Percentiles rank a stretch among this genome's conserved stretches.
Evolutionary conservation across 2,329 filamentous ascomycete genomes (phyloP).

Genomic region (Uncinocarpus reesii): DNA sequence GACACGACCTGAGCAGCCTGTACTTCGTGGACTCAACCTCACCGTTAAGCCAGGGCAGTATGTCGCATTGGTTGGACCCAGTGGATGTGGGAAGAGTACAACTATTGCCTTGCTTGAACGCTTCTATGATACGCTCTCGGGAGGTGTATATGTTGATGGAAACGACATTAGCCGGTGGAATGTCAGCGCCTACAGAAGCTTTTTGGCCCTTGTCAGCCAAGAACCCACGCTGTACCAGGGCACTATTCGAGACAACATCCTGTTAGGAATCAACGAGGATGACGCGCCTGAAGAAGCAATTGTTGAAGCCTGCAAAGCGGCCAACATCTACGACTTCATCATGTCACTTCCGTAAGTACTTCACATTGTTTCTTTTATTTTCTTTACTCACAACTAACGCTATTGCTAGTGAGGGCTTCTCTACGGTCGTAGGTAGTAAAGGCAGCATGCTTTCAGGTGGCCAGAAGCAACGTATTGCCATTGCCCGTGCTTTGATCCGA

Average conservation of each 20-base stretch:
- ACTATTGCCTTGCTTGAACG: conserved; percentile 85
- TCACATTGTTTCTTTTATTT: background rate
- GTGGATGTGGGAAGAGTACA: conserved; percentile 87
- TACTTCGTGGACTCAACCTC: conserved; percentile 68
- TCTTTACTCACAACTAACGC: conserved; percentile 21
- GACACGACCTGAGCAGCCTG: conserved; percentile 80
- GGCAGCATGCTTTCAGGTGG: conserved; percentile 77
- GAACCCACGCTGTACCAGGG: conserved; percentile 93
- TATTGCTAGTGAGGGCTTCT: conserved; percentile 56
- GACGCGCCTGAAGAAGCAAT: conserved; percentile 62
- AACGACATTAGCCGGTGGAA: conserved; percentile 72
- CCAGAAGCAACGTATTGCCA: conserved; percentile 90
- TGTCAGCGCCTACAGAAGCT: conserved; percentile 72
- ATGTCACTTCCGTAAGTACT: conserved; percentile 57
- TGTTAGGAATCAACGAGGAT: conserved; percentile 61
- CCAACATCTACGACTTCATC: conserved; percentile 86
- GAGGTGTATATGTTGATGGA: conserved; percentile 71
- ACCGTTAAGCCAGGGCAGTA: conserved; percentile 40
- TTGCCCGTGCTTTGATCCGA: conserved; percentile 82
- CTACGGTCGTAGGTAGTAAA: conserved; percentile 77
- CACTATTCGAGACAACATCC: conserved; percentile 79
- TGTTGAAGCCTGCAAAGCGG: conserved; percentile 70
- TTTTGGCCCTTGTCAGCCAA: conserved; percentile 81
- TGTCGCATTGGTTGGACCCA: conserved; percentile 77
- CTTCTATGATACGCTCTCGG: conserved; percentile 81